Evolutionary conservation across 2,329 filamentous ascomycete species (phyloP), one percentile per base, ranked within the genome.

Genomic region (Lachnellula subtilissima): DNA sequence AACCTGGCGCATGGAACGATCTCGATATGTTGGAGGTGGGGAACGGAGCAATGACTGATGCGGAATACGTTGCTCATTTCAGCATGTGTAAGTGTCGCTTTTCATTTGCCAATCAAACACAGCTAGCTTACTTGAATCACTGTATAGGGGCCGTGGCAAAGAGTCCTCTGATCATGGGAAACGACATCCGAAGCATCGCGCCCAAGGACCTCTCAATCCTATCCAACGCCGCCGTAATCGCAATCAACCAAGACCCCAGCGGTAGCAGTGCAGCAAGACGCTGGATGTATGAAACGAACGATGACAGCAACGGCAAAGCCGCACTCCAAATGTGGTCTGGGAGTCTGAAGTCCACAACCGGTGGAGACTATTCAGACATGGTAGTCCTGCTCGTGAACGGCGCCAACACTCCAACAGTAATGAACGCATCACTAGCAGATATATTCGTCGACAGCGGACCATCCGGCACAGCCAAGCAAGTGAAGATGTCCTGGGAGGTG

Each of bases 271-370:
- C 74, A 3, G 64, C 71, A 19, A 72, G 78, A 9, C 70, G 72
- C 37, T 79, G 77, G 73, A 71, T 75, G 51, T 73, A 75, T 61
- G 66, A 71, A 40, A 71, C 75, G 11, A 61, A 71, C 19, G 72
- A 75, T 4, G 74, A 77, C 55, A 67, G 71, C 36, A 73, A 72
- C 58, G 76, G 75, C 47, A 62, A 73, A 22, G 75, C 76, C 39
- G 74, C 78, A 49, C 75, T 78, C 43, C 74, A 77, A 50, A 69
- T 82, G 52, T 83, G 77, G 77, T 74, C 73, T 5, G 77, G 79
- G 15, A 59, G 58, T 5, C 67, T 83, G 2, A 58, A 61, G 40
- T 67, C 65, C 12, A 71, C 70, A 1, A 72, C 72, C 22, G 74
- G 76, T 17, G 76, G 75, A 12, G 74, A 78, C 50, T 72, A 75